Evolutionary conservation across 306 rosid genomes (phyloP).

Genomic region (Cucurbita pepo): DNA sequence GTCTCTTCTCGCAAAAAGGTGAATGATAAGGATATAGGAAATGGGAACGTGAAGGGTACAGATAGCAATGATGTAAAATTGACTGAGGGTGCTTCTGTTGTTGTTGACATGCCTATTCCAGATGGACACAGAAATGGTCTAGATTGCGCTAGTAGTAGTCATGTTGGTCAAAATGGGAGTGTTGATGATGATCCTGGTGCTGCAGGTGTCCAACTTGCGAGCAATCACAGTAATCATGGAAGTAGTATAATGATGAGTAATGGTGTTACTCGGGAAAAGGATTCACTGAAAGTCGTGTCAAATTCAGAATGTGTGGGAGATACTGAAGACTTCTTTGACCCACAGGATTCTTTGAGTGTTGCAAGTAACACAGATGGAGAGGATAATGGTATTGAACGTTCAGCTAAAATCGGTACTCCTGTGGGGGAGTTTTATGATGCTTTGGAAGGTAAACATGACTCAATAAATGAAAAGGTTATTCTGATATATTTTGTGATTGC

Average conservation of each 20-base stretch:
- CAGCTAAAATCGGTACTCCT: constrained; percentile 22
- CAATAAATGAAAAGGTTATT: neutral
- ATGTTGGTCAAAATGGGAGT: constrained; percentile 5
- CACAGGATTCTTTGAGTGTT: constrained; percentile 50
- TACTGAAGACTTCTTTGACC: constrained; percentile 66
- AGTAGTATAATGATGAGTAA: constrained; percentile 13
- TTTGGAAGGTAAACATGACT: constrained; percentile 54
- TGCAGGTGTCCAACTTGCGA: constrained; percentile 15
- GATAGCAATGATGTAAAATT: constrained; percentile 25
- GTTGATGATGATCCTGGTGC: constrained; percentile 11
- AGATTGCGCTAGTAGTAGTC: constrained; percentile 16
- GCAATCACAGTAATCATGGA: constrained; percentile 9
- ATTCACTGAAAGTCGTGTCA: constrained; percentile 9
- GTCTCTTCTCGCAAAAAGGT: constrained; percentile 17
- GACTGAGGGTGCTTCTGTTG: constrained; percentile 24
- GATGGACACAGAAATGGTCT: constrained; percentile 13
- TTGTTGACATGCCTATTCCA: constrained; percentile 19
- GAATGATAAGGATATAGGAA: constrained; percentile 13
- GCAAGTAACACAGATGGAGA: constrained; percentile 68
- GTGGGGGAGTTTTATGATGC: constrained; percentile 74
- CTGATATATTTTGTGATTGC: neutral
- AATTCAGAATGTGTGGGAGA: constrained; percentile 39
- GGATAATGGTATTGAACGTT: constrained; percentile 38
- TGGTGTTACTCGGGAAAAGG: constrained; percentile 17
- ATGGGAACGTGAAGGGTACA: constrained; percentile 1